These are phyloP conservation scores for Eutrema salsugineum DNA, from an alignment of 441 rosid species.

Conservation along the genomic window DNA sequence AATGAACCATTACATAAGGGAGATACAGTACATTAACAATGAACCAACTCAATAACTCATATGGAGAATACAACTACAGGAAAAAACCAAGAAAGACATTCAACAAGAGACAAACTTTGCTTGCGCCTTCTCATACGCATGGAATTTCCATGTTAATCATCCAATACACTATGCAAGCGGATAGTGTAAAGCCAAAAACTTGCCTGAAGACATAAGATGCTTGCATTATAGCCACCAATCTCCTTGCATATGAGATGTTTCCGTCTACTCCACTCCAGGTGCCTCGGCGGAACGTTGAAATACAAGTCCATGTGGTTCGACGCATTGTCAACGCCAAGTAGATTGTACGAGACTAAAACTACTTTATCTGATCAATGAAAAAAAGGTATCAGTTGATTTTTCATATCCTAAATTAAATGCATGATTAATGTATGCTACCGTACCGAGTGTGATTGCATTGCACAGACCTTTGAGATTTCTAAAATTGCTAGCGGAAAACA, in stretches of 20 bases:
- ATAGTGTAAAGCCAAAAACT: conserved; percentile 21
- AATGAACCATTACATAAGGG: background rate
- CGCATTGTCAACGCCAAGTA: conserved; percentile 82
- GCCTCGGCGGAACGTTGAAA: conserved; percentile 39
- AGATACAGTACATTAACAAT: background rate
- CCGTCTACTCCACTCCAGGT: conserved; percentile 73
- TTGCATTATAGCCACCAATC: conserved; percentile 64
- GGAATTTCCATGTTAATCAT: background rate
- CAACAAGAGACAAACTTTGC: background rate
- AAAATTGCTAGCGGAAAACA: conserved; percentile 46
- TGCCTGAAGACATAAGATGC: conserved; percentile 89
- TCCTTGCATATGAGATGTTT: conserved; percentile 66
- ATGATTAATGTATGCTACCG: background rate
- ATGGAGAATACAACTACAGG: background rate
- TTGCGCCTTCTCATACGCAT: background rate
- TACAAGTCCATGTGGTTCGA: conserved; percentile 81
- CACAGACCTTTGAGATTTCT: conserved; percentile 46
- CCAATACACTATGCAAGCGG: background rate
- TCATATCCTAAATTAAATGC: background rate
- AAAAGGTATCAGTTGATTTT: background rate
- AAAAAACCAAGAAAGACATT: background rate
- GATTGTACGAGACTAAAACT: conserved; percentile 78
- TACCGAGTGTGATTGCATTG: background rate
- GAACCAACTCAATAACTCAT: background rate
- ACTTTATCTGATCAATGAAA: conserved; percentile 52